Percentiles rank a stretch among this genome's conserved stretches.
Conservation (phyloP, 345 rosid genomes). For the Leavenworthia alabamica region DNA sequence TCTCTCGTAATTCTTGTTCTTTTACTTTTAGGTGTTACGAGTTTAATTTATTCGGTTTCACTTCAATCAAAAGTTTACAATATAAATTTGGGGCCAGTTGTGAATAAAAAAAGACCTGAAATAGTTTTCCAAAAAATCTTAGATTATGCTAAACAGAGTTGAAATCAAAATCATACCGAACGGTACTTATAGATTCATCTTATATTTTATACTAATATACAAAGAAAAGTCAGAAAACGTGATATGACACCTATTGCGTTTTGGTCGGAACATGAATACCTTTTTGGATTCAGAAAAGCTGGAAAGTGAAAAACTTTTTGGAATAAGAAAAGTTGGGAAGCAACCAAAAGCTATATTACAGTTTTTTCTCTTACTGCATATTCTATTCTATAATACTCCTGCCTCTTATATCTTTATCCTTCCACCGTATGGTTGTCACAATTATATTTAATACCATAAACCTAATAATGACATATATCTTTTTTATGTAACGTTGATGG, state of each 20-base stretch:
- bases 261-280: not conserved
- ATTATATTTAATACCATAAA: not conserved
- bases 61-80: no score
- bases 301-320: not conserved
- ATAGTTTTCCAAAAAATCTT: no score
- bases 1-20: no score
- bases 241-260: constrained; percentile 9
- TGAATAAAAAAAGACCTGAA: no score
- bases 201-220: not conserved
- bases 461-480: not conserved
- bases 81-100: no score
- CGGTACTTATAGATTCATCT: not conserved
- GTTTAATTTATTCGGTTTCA: no score
- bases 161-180: not conserved
- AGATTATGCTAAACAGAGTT: not conserved
- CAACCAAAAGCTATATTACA: constrained; percentile 22
- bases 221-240: not conserved
- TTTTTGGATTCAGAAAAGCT: constrained; percentile 10
- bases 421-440: not conserved
- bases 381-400: constrained; percentile 18
- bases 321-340: constrained; percentile 18
- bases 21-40: no score
- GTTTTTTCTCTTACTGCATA: constrained; percentile 5
- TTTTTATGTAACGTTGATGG: not conserved
- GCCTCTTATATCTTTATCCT: constrained; percentile 21